Percentiles rank a stretch among this genome's conserved stretches.
These are phyloP conservation scores for Lentinula boryana DNA, from an alignment of 768 basidiomycete genomes.

Conservation along the genomic window DNA sequence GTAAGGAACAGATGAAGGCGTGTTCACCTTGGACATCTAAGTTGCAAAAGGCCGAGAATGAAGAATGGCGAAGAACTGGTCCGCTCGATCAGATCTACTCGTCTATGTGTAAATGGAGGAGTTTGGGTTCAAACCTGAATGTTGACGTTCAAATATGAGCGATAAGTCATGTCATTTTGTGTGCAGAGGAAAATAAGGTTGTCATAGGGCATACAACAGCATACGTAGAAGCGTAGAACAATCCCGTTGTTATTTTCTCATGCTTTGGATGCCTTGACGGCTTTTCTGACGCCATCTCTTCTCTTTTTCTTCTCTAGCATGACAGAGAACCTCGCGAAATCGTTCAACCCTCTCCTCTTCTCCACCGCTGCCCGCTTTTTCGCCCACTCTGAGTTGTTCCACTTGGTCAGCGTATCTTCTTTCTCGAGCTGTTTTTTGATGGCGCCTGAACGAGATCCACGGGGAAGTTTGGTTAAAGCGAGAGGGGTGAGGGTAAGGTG, in stretches of 20 bases:
- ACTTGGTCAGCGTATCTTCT: conserved; percentile 78
- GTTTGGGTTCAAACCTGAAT: no score
- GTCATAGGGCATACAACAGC: not conserved
- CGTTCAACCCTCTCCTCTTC: conserved; percentile 71
- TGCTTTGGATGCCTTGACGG: conserved; percentile 40
- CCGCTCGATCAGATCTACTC: no score
- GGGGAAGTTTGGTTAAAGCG: conserved; percentile 77
- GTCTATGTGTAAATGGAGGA: no score
- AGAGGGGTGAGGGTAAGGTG: conserved; percentile 89
- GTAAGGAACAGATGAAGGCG: no score
- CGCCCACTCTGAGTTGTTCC: conserved; percentile 86
- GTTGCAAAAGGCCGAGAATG: no score
- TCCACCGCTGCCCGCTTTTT: conserved; percentile 74
- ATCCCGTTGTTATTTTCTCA: conserved; percentile 30
- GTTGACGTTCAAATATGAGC: not conserved
- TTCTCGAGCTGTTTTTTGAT: conserved; percentile 87
- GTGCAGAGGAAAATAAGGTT: not conserved
- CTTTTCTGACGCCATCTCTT: conserved; percentile 72
- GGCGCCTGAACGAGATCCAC: conserved; percentile 74
- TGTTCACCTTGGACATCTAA: no score
- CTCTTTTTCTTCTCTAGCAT: conserved; percentile 87
- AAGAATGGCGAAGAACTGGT: no score
- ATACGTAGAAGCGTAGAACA: not conserved
- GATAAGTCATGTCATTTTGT: not conserved
- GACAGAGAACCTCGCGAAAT: conserved; percentile 89